These are phyloP conservation scores for Hippophae rhamnoides DNA, from an alignment of 306 rosid species.

Conservation along the genomic window DNA sequence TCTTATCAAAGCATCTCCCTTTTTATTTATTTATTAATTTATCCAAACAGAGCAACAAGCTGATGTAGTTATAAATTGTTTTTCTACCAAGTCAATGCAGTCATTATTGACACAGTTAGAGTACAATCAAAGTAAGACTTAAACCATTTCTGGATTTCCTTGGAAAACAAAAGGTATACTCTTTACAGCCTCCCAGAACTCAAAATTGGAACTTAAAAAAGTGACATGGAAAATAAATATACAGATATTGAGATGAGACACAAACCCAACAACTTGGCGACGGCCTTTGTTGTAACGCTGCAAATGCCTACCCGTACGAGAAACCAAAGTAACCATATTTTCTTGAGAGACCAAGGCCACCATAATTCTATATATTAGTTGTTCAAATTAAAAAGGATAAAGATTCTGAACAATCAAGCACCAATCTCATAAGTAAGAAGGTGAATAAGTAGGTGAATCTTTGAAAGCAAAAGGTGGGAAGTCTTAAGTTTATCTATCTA, in stretches of 20 bases:
- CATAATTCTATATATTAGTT: slow-evolving; percentile 21
- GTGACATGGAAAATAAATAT: not conserved
- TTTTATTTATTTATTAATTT: no score
- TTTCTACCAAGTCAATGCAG: no score
- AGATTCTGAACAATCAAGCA: not conserved
- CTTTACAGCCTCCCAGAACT: not conserved
- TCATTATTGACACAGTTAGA: no score
- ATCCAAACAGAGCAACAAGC: no score
- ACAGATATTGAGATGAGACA: slow-evolving; percentile 9
- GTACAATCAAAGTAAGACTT: no score
- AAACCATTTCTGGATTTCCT: no score
- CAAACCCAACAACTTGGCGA: slow-evolving; percentile 96
- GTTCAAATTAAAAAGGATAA: no score
- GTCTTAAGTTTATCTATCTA: no score
- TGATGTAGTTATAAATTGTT: no score
- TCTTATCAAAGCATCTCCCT: no score
- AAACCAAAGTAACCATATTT: slow-evolving; percentile 57
- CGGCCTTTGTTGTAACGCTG: slow-evolving; percentile 84
- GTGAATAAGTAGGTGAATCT: not conserved
- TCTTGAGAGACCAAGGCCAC: slow-evolving; percentile 49
- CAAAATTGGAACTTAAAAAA: not conserved
- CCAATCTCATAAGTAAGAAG: not conserved
- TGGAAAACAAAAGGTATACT: no score
- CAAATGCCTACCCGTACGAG: slow-evolving; percentile 87
- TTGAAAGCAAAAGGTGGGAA: no score